phyloP scores from a whole-genome alignment of 1,139 yeast species.

The Zygotorulaspora mrakii region DNA sequence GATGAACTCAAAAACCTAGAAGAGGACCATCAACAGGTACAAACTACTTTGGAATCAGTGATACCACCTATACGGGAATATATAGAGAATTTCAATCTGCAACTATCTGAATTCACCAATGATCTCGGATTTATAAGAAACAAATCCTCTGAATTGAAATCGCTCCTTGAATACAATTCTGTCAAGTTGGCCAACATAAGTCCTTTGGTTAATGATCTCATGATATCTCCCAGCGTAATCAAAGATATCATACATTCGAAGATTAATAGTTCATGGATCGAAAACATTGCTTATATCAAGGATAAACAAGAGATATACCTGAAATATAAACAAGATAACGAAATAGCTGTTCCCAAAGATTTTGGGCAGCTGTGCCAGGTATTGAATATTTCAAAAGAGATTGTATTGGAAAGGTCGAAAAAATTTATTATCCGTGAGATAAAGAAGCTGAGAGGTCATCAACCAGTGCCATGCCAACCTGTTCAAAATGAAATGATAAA shows the following conservation, averaged over 20 bases:
- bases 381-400: slow-evolving; percentile 38
- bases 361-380: slow-evolving; percentile 29
- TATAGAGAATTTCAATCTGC: slow-evolving; percentile 47
- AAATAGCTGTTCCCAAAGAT: slow-evolving; percentile 29
- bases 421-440: slow-evolving; percentile 64
- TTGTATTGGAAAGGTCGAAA: slow-evolving; percentile 68
- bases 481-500: slow-evolving; percentile 65
- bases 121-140: slow-evolving; percentile 56
- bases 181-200: slow-evolving; percentile 51
- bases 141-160: slow-evolving; percentile 56
- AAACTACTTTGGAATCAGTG: slow-evolving; percentile 19
- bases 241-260: slow-evolving; percentile 48
- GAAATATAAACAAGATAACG: slow-evolving; percentile 32
- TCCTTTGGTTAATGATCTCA: slow-evolving; percentile 68
- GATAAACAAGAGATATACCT: slow-evolving; percentile 54
- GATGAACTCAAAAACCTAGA: slow-evolving; percentile 22
- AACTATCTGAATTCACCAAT: slow-evolving; percentile 54
- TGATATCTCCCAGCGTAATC: slow-evolving; percentile 68
- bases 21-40: slow-evolving; percentile 20
- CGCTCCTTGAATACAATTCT: slow-evolving; percentile 54
- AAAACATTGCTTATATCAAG: slow-evolving; percentile 51
- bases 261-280: slow-evolving; percentile 53
- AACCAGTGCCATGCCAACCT: slow-evolving; percentile 58
- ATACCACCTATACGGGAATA: slow-evolving; percentile 31
- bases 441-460: slow-evolving; percentile 54